Evolutionary conservation across 768 basidiomycete species (phyloP), one percentile per base, ranked within the genome.

Genomic region (Polyporus arcularius): DNA sequence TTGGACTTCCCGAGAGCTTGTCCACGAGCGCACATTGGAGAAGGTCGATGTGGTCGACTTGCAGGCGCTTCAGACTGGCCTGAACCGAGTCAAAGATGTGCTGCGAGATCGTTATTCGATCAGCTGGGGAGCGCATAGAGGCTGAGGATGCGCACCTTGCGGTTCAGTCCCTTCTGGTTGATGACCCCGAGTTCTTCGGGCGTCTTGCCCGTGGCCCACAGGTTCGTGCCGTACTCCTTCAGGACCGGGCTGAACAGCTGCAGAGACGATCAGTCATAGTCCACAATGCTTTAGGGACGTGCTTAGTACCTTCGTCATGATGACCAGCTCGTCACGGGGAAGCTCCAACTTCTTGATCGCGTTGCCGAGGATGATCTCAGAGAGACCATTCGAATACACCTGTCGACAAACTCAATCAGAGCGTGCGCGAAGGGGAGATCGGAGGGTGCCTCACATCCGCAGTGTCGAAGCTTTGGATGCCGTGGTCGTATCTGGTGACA

Each of bases 51-150:
- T 90, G 90, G 58, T 92, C 90, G 31, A 89, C 72, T 57, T 89
- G 85, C 4, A 92, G 77, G 15, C 89, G 79, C 66, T 87, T 73
- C 50, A 92, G 70, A 53, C 84, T 85, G 16, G 75, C 73, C 66
- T 86, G 84, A 41, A 88, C 81, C 0, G 85, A 79, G 35, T 86
- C 87, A 63, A 92, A 92, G 53, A 92, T 90, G 67, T 87, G 85
- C 85, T 90, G 21, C 7, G 4, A 30, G 8, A 4, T 4, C n/a
- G 18, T 35, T 30, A 14, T 16, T 0, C 8, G 3, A 4, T 4
- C 4, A 1, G 0, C 16, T 16, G 6, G 3, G 6, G 15, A 43
- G 14, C 6, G 14, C 18, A 18, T 43, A 1, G 6, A 4, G 8
- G 42, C 9, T 35, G 11, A 10, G 5, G 8, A 18, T 1, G 39